Evolutionary conservation across 192 early-diverging fungal genomes (phyloP).

Genomic region (Spizellomyces punctatus): DNA sequence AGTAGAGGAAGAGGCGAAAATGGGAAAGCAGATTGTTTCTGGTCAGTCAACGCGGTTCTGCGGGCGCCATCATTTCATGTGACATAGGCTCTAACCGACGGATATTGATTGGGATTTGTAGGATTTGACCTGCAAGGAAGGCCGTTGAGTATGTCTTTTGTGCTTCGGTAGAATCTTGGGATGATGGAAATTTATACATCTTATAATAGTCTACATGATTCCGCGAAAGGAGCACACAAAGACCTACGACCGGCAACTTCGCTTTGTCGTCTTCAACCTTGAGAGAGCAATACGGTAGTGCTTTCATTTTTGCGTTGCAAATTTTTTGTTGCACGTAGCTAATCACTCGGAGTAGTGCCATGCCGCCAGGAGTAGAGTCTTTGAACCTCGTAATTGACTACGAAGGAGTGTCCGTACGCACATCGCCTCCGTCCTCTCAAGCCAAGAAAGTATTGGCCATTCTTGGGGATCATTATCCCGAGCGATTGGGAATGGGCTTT

Average conservation of each 20-base stretch:
- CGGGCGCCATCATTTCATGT: slow-evolving; percentile 60
- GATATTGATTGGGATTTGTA: slow-evolving; percentile 1
- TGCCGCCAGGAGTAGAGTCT: slow-evolving; percentile 71
- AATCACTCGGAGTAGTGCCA: slow-evolving; percentile 48
- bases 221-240: slow-evolving; percentile 74
- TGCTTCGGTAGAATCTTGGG: not conserved
- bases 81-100: not conserved
- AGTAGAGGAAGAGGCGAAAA: slow-evolving; percentile 73
- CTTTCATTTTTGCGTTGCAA: slow-evolving; percentile 14
- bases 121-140: slow-evolving; percentile 27
- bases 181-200: not conserved
- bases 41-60: slow-evolving; percentile 47
- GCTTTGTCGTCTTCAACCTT: slow-evolving; percentile 80
- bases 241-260: slow-evolving; percentile 70
- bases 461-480: slow-evolving; percentile 88
- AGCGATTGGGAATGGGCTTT: slow-evolving; percentile 48
- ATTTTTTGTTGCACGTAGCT: not conserved
- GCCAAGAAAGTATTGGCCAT: slow-evolving; percentile 68
- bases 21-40: slow-evolving; percentile 83
- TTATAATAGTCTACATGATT: slow-evolving; percentile 29
- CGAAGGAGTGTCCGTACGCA: slow-evolving; percentile 70
- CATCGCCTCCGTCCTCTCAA: slow-evolving; percentile 55
- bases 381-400: slow-evolving; percentile 84
- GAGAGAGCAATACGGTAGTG: slow-evolving; percentile 69
- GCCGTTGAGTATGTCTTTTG: slow-evolving; percentile 12